These are phyloP conservation scores for Pichia scutulata DNA, from an alignment of 805 yeast genomes.

Conservation along the genomic window DNA sequence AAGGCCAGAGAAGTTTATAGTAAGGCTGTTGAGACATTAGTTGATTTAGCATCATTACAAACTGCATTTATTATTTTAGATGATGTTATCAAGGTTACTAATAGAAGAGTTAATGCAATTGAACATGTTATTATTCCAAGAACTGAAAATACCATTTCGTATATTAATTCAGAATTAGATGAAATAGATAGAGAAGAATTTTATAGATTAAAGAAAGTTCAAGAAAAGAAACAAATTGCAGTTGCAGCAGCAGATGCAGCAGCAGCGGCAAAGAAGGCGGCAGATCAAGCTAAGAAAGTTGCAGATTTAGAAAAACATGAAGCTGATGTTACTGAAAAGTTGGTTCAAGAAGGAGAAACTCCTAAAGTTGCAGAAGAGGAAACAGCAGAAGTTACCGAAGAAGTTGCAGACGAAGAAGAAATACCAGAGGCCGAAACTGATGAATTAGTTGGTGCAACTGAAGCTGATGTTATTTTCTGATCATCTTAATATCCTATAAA, in stretches of 20 bases:
- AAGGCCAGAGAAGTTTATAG: constrained; percentile 90
- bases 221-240: constrained; percentile 84
- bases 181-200: constrained; percentile 98
- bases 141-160: constrained; percentile 87
- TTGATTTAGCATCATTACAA: constrained; percentile 90
- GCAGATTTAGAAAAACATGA: constrained; percentile 12
- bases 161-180: constrained; percentile 93
- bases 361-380: constrained; percentile 14
- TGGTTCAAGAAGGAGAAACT: constrained; percentile 12
- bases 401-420: constrained; percentile 10
- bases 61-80: constrained; percentile 95
- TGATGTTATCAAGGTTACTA: constrained; percentile 96
- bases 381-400: constrained; percentile 14
- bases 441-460: constrained; percentile 28
- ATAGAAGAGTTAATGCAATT: constrained; percentile 96
- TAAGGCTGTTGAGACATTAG: constrained; percentile 93
- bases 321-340: constrained; percentile 9
- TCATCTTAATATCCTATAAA: neutral
- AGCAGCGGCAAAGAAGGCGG: constrained; percentile 29
- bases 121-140: constrained; percentile 97
- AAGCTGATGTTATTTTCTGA: constrained; percentile 33
- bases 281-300: constrained; percentile 10
- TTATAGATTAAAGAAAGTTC: constrained; percentile 92
- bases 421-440: constrained; percentile 5
- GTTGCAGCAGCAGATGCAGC: constrained; percentile 58